Percentiles rank a stretch among this genome's conserved stretches.
Conservation (phyloP, 495 filamentous ascomycete genomes). For the Aspergillus steynii region DNA sequence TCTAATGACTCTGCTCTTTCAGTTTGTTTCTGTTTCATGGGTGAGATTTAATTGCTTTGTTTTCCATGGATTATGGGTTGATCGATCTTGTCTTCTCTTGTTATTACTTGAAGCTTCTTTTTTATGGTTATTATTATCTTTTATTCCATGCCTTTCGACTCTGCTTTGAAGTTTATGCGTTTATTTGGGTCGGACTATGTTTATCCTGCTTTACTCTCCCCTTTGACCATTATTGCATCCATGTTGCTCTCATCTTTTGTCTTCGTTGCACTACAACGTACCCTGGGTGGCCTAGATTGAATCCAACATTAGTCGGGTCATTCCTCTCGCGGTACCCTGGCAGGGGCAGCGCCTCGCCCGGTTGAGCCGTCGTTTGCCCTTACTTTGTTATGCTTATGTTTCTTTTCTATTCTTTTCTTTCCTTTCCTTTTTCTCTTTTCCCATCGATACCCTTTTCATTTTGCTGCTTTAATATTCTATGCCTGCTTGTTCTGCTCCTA, state of each 20-base stretch:
- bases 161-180: neutral
- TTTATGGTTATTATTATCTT: slow-evolving; percentile 23
- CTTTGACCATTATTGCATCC: neutral
- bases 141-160: slow-evolving; percentile 11
- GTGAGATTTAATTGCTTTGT: slow-evolving; percentile 16
- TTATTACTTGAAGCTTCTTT: slow-evolving; percentile 16
- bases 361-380: slow-evolving; percentile 12
- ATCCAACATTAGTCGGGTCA: neutral
- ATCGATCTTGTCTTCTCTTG: slow-evolving; percentile 17
- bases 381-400: slow-evolving; percentile 19
- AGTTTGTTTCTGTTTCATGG: slow-evolving; percentile 8
- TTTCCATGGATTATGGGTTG: neutral
- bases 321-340: neutral
- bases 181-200: slow-evolving; percentile 14
- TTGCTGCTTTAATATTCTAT: slow-evolving; percentile 11
- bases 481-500: slow-evolving; percentile 11
- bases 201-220: slow-evolving; percentile 10
- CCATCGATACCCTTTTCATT: slow-evolving; percentile 41
- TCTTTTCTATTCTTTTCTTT: slow-evolving; percentile 33
- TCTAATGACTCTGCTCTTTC: slow-evolving; percentile 14
- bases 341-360: neutral
- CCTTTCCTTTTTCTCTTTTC: slow-evolving; percentile 11
- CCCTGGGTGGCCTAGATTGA: neutral
- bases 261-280: neutral
- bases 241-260: slow-evolving; percentile 4